phyloP scores from a whole-genome alignment of 1,139 yeast species.

The Diutina mesorugosa region DNA sequence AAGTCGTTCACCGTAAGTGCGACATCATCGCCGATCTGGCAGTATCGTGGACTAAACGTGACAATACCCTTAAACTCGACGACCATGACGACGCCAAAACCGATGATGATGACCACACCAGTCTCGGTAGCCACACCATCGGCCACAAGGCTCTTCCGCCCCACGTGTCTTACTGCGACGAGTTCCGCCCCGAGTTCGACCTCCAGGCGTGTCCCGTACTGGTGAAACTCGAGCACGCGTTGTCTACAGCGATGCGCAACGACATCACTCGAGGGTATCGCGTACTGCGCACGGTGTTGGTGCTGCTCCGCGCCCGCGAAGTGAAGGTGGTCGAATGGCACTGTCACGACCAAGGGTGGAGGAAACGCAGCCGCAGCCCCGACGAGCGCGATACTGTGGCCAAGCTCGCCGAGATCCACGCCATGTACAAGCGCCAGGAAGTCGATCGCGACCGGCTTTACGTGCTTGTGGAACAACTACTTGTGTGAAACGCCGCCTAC shows the following conservation, averaged over 20 bases:
- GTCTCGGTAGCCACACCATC: neutral
- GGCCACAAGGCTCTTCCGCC: neutral
- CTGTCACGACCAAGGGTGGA: neutral
- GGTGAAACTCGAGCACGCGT: slow-evolving; percentile 39
- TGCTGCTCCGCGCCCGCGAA: slow-evolving; percentile 45
- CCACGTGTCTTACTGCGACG: neutral
- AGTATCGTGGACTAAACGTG: neutral
- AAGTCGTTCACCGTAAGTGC: slow-evolving; percentile 16
- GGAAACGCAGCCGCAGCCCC: neutral
- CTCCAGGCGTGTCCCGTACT: slow-evolving; percentile 14
- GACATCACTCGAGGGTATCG: slow-evolving; percentile 19
- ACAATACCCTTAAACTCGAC: neutral
- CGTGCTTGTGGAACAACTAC: neutral
- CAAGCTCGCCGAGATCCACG: neutral
- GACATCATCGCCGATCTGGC: neutral
- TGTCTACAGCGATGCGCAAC: slow-evolving; percentile 40
- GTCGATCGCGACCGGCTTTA: neutral
- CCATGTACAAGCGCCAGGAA: neutral
- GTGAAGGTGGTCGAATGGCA: slow-evolving; percentile 37
- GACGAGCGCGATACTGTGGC: neutral
- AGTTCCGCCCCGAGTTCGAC: slow-evolving; percentile 6
- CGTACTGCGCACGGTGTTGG: slow-evolving; percentile 21
- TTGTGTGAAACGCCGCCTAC: neutral
- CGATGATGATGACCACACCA: too few species aligned
- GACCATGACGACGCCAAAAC: neutral